Percentiles rank a stretch among this genome's conserved stretches.
Conservation (phyloP, 2,329 filamentous ascomycete species). For the Colletotrichum sp. region DNA sequence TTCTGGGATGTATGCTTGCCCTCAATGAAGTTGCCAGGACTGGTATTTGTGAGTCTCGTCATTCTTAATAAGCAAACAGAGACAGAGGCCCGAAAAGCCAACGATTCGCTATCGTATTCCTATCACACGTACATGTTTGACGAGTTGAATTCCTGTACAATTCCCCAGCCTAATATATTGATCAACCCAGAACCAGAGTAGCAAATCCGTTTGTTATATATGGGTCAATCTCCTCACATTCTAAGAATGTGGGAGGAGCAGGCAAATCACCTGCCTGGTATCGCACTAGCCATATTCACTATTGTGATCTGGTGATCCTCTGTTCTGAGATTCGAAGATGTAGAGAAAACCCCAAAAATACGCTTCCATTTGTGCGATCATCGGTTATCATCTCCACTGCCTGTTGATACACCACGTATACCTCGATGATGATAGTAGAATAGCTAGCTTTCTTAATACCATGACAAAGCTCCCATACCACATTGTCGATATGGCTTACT, state of each 20-base stretch:
- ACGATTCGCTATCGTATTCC: background rate
- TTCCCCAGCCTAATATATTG: too few relatives aligned
- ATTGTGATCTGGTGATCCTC: too few relatives aligned
- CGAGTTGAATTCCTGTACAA: background rate
- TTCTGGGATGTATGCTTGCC: background rate
- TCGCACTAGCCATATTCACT: too few relatives aligned
- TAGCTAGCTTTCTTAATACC: background rate
- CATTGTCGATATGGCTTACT: background rate
- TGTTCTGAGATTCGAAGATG: too few relatives aligned
- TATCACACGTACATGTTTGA: background rate
- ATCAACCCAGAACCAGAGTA: too few relatives aligned
- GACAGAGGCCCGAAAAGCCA: background rate
- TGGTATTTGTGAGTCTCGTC: background rate
- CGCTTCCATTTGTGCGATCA: background rate
- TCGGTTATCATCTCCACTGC: background rate
- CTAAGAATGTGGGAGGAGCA: too few relatives aligned
- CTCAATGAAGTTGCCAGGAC: background rate
- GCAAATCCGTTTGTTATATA: too few relatives aligned
- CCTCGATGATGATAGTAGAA: background rate
- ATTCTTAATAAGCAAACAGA: background rate
- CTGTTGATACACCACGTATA: background rate
- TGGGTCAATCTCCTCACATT: too few relatives aligned
- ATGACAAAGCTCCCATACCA: background rate
- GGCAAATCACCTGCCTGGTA: too few relatives aligned
- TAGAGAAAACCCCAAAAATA: too few relatives aligned